Evolutionary conservation across 495 filamentous ascomycete genomes (phyloP).

Genomic region (Annulohypoxylon maeteangense): DNA sequence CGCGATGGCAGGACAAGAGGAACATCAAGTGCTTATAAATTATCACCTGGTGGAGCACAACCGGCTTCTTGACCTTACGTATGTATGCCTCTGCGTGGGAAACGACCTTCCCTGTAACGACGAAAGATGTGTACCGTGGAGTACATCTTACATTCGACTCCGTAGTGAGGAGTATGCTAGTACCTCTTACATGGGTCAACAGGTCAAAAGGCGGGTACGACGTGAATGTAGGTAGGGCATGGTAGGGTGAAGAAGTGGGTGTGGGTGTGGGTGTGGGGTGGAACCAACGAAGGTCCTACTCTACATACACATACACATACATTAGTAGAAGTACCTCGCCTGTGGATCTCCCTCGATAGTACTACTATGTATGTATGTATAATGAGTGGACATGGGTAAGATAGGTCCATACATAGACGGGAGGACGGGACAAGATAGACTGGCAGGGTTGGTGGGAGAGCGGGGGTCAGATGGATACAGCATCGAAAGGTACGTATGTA

Average conservation of each 20-base stretch:
- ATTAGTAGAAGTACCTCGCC: constrained; percentile 36
- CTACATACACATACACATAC: constrained; percentile 10
- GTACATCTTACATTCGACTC: constrained; percentile 35
- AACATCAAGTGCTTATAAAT: constrained; percentile 47
- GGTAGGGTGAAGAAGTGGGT: constrained; percentile 32
- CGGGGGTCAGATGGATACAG: constrained; percentile 30
- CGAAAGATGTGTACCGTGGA: constrained; percentile 26
- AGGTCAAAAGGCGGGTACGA: constrained; percentile 43
- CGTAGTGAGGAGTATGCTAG: constrained; percentile 34
- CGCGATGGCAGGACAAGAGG: constrained; percentile 44
- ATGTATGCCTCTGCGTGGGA: constrained; percentile 39
- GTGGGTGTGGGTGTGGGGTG: constrained; percentile 43
- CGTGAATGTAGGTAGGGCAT: constrained; percentile 34
- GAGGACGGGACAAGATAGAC: constrained; percentile 15
- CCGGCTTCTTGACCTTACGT: constrained; percentile 41
- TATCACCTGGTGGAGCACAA: constrained; percentile 46
- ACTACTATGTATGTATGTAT: constrained; percentile 11
- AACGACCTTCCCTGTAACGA: constrained; percentile 36
- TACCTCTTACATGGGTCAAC: constrained; percentile 40
- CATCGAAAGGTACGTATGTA: constrained; percentile 19
- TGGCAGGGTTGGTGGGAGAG: constrained; percentile 27
- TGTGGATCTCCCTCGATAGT: constrained; percentile 37
- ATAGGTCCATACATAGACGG: constrained; percentile 26
- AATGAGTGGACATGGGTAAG: constrained; percentile 21
- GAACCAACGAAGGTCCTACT: constrained; percentile 31